phyloP scores from a whole-genome alignment of 2,329 filamentous ascomycete genomes.

The Metarhizium anisopliae region DNA sequence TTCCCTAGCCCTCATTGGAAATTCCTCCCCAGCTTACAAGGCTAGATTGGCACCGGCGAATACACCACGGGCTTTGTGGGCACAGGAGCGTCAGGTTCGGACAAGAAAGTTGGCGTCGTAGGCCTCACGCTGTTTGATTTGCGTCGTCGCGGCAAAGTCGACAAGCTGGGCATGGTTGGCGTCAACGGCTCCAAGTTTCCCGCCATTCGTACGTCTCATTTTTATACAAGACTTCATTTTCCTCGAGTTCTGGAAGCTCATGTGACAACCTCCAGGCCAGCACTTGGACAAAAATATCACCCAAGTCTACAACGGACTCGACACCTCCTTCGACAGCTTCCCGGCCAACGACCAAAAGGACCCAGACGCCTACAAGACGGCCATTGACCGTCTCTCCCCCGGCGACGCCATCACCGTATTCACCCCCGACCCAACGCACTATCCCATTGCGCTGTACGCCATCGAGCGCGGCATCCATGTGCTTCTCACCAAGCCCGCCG shows the following conservation, averaged over 20 bases:
- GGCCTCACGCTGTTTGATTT: constrained; percentile 85
- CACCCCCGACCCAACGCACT: constrained; percentile 89
- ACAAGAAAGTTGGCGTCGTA: constrained; percentile 95
- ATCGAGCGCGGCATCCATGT: constrained; percentile 85
- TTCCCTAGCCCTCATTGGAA: not conserved
- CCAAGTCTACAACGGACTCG: constrained; percentile 78
- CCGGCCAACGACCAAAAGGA: constrained; percentile 66
- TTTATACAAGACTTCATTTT: no score
- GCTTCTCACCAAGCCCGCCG: constrained; percentile 87
- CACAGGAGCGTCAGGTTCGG: constrained; percentile 70
- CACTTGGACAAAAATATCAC: constrained; percentile 84
- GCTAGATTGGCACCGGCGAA: constrained; percentile 79
- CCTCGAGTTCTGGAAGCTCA: not conserved
- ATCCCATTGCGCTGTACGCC: constrained; percentile 84
- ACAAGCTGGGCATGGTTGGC: constrained; percentile 79
- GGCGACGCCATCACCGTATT: constrained; percentile 94
- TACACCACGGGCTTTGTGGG: constrained; percentile 95
- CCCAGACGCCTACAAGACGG: constrained; percentile 75
- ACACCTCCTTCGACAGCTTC: constrained; percentile 78
- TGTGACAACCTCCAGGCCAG: constrained; percentile 46
- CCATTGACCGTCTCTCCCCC: constrained; percentile 72
- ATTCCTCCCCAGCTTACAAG: not conserved
- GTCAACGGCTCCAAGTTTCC: constrained; percentile 85
- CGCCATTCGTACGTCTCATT: constrained; percentile 61
- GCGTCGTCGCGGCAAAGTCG: constrained; percentile 79